Evolutionary conservation across 2,329 filamentous ascomycete genomes (phyloP).

Genomic region (Curvularia sp.): DNA sequence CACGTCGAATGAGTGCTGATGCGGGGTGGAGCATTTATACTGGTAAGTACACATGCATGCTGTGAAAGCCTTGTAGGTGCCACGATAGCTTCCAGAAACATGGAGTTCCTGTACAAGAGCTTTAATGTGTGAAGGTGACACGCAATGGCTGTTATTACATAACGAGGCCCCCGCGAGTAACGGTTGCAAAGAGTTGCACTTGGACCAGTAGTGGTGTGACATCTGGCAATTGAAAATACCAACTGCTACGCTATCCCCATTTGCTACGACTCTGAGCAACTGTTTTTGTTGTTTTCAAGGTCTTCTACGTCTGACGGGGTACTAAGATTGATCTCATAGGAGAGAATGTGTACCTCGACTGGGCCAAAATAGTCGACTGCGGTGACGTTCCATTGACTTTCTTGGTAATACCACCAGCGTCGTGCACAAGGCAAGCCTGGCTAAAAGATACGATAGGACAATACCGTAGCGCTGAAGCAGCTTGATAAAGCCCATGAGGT

Average conservation of each 20-base stretch:
- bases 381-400: constrained; percentile 62
- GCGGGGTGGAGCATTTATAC: constrained; percentile 59
- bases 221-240: background rate
- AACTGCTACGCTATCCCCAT: too few relatives aligned
- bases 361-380: constrained; percentile 63
- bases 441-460: constrained; percentile 52
- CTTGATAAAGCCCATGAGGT: constrained; percentile 61
- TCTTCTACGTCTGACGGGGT: too few relatives aligned
- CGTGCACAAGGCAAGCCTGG: background rate
- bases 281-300: background rate
- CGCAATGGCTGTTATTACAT: background rate
- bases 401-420: constrained; percentile 44
- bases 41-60: constrained; percentile 42
- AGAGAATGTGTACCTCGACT: constrained; percentile 56
- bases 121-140: background rate
- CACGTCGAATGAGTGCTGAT: constrained; percentile 55
- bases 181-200: background rate
- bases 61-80: background rate
- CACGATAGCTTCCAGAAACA: background rate
- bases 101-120: background rate
- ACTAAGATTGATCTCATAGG: constrained; percentile 26
- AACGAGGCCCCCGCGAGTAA: background rate
- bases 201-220: background rate
- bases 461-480: constrained; percentile 63
- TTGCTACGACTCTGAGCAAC: background rate